Conservation (phyloP, 768 basidiomycete genomes). For the Mycena chlorophos region DNA sequence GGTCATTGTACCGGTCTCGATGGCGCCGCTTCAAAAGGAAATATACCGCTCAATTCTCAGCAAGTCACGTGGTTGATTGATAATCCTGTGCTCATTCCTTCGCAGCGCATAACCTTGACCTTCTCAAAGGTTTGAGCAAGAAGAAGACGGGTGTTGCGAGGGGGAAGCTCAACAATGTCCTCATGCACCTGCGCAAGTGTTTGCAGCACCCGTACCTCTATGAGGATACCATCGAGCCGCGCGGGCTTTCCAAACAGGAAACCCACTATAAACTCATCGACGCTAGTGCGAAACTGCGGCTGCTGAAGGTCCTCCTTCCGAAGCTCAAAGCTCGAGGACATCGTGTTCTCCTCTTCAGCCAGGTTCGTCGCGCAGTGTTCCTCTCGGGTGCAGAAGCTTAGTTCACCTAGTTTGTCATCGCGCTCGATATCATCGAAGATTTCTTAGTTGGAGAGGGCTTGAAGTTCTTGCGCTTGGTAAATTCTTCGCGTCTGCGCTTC, state of each 20-base stretch:
- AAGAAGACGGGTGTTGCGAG: constrained; percentile 40
- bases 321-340: constrained; percentile 85
- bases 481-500: constrained; percentile 20
- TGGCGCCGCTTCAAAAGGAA: constrained; percentile 84
- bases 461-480: constrained; percentile 76
- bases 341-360: constrained; percentile 88
- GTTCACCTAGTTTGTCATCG: constrained; percentile 74
- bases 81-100: constrained; percentile 12
- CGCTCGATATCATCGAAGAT: constrained; percentile 84
- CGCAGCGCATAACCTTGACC: constrained; percentile 68
- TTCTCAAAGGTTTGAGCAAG: constrained; percentile 59
- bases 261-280: constrained; percentile 79
- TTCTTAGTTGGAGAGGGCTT: constrained; percentile 80
- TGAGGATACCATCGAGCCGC: constrained; percentile 76
- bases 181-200: constrained; percentile 89
- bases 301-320: constrained; percentile 76
- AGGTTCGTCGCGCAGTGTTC: constrained; percentile 46
- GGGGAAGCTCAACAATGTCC: constrained; percentile 71
- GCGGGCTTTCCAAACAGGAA: constrained; percentile 52
- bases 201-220: constrained; percentile 92
- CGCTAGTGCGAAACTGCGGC: constrained; percentile 80
- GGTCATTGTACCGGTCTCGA: constrained; percentile 87
- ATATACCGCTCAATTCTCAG: constrained; percentile 86
- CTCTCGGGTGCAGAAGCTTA: not conserved
- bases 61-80: constrained; percentile 29